Evolutionary conservation across 2,329 filamentous ascomycete species (phyloP).

Genomic region (Neofusicoccum umdonicola): DNA sequence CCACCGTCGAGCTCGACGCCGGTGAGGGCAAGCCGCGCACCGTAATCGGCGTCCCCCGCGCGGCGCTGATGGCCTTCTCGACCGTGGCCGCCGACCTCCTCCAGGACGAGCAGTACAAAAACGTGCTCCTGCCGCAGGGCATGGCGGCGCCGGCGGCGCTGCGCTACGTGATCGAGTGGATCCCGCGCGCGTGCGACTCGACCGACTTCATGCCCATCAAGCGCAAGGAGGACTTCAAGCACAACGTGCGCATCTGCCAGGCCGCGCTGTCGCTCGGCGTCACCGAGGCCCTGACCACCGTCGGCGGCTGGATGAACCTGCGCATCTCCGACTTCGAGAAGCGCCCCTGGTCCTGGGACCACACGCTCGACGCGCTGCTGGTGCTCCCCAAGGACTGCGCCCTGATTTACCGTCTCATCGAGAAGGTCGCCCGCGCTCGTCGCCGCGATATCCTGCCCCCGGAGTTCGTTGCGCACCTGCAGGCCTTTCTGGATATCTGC

Average conservation of each 20-base stretch:
- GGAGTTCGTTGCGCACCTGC: not conserved
- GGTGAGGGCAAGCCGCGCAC: not conserved
- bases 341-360: not conserved
- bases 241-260: conserved; percentile 16
- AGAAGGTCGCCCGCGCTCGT: conserved; percentile 14
- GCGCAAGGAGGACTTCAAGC: conserved; percentile 7
- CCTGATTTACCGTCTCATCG: conserved; percentile 9
- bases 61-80: conserved; percentile 14
- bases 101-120: not conserved
- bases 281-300: conserved; percentile 10
- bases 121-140: conserved; percentile 2
- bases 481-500: not conserved
- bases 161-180: conserved; percentile 12
- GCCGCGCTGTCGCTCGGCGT: conserved; percentile 14
- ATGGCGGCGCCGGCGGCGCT: conserved; percentile 8
- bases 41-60: not conserved
- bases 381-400: not conserved
- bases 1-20: not conserved
- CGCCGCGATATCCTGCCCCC: not conserved
- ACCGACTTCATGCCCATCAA: conserved; percentile 16
- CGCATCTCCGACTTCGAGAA: not conserved
- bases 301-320: conserved; percentile 13
- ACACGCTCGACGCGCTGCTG: not conserved
- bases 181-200: conserved; percentile 11
- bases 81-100: conserved; percentile 1